Conservation (phyloP, 1,139 yeast species). For the Taphrina flavorubra region DNA sequence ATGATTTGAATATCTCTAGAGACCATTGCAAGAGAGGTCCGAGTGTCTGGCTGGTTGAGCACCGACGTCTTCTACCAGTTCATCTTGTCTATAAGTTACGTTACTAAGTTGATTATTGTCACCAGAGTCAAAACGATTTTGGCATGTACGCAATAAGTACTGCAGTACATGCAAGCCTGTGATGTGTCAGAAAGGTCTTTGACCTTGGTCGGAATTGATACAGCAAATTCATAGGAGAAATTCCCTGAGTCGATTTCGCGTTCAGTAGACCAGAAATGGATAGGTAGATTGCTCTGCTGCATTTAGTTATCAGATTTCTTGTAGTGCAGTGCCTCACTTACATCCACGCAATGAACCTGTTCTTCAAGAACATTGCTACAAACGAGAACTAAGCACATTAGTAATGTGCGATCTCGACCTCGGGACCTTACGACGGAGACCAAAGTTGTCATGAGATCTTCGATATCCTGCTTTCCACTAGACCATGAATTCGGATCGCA, state of each 20-base stretch:
- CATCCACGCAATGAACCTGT: constrained; percentile 10
- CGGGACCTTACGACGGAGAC: background rate
- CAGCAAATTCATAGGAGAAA: background rate
- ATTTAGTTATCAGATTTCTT: background rate
- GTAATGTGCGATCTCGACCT: too few relatives aligned
- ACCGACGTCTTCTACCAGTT: too few relatives aligned
- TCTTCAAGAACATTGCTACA: constrained; percentile 10
- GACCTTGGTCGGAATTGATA: background rate
- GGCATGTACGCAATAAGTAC: constrained; percentile 7
- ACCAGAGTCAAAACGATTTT: background rate
- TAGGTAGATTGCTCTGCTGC: constrained; percentile 7
- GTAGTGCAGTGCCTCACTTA: background rate
- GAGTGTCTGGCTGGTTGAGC: too few relatives aligned
- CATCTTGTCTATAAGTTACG: too few relatives aligned
- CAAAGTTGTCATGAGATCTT: background rate
- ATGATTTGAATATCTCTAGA: background rate
- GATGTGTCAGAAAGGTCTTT: background rate
- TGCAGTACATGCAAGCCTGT: constrained; percentile 16
- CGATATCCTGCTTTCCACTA: background rate
- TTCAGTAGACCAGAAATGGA: background rate
- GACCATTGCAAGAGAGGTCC: too few relatives aligned
- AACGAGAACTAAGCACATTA: constrained; percentile 9
- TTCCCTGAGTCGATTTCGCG: background rate
- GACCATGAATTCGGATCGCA: too few relatives aligned
- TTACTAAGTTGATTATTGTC: background rate